Conservation (phyloP, 768 basidiomycete genomes). For the Trametes elegans region DNA sequence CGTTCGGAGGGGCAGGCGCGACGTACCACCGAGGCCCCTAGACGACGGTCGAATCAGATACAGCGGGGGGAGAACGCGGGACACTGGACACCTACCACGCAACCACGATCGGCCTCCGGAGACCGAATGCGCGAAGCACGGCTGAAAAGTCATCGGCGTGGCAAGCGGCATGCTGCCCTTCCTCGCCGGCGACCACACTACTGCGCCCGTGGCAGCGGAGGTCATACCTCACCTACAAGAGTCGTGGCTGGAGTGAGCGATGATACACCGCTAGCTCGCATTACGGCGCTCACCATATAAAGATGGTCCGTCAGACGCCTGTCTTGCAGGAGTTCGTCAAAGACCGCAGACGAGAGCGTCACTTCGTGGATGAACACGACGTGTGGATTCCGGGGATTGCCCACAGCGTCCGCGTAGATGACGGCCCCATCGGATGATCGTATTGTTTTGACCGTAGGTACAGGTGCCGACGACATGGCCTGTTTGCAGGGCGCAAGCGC, state of each 20-base stretch:
- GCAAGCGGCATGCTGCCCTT: slow-evolving; percentile 10
- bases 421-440: slow-evolving; percentile 23
- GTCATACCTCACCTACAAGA: slow-evolving; percentile 25
- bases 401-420: slow-evolving; percentile 26
- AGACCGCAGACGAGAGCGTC: slow-evolving; percentile 14
- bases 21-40: slow-evolving; percentile 14
- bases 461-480: slow-evolving; percentile 1
- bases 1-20: neutral
- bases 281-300: slow-evolving; percentile 20
- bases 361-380: slow-evolving; percentile 27
- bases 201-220: slow-evolving; percentile 26
- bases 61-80: neutral
- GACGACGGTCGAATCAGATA: neutral
- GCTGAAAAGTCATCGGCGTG: slow-evolving; percentile 25
- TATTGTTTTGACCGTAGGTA: slow-evolving; percentile 12
- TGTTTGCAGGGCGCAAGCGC: neutral
- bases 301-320: slow-evolving; percentile 14
- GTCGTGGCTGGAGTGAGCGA: neutral
- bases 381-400: slow-evolving; percentile 20
- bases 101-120: slow-evolving; percentile 21
- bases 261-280: neutral
- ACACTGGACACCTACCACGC: slow-evolving; percentile 20
- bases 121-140: slow-evolving; percentile 20
- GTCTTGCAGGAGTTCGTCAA: slow-evolving; percentile 23
- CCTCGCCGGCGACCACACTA: slow-evolving; percentile 10